Evolutionary conservation across 352 stramenopile species (phyloP), one percentile per base, ranked within the genome.

Genomic region (Peronospora belbahrii): DNA sequence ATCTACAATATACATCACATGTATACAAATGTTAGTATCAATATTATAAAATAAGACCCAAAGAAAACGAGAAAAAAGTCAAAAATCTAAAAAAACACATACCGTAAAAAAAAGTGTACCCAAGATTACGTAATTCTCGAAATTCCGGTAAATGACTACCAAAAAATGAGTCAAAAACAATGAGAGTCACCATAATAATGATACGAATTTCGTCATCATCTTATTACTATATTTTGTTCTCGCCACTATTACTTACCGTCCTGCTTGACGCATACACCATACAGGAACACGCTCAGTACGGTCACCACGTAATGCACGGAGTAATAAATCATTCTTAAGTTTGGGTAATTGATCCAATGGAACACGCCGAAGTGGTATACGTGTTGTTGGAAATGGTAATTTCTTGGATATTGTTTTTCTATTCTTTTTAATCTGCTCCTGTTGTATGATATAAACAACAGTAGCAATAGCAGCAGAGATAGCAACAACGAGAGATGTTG

Each of bases 191-290:
- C n/a, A n/a, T n/a, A n/a, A n/a, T n/a, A n/a, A n/a, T n/a, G n/a
- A n/a, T n/a, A n/a, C n/a, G n/a, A n/a, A n/a, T n/a, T n/a, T n/a
- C n/a, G n/a, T n/a, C n/a, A n/a, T n/a, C n/a, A n/a, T n/a, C n/a
- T n/a, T n/a, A n/a, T n/a, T n/a, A n/a, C n/a, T n/a, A n/a, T n/a
- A n/a, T n/a, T n/a, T 6, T 27, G 19, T 30, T n/a, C 10, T 4
- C 22, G 6, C 32, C 2, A 23, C 32, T 19, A 18, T 19, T 13
- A 32, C 47, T 40, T 88, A 95, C 61, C 95, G 77, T 56, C 96
- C 96, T 18, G 96, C 96, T 65, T 99, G 96, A 37, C 96, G 92
- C 74, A 98, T 98, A 47, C 97, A 88, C 96, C 96, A 99, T 46
- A 98, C 83, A 9, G 95, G 95, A 36, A 93, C 84, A 19, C 83